These are phyloP conservation scores for Zygotorulaspora mrakii DNA, from an alignment of 1,139 yeast genomes.

Conservation along the genomic window DNA sequence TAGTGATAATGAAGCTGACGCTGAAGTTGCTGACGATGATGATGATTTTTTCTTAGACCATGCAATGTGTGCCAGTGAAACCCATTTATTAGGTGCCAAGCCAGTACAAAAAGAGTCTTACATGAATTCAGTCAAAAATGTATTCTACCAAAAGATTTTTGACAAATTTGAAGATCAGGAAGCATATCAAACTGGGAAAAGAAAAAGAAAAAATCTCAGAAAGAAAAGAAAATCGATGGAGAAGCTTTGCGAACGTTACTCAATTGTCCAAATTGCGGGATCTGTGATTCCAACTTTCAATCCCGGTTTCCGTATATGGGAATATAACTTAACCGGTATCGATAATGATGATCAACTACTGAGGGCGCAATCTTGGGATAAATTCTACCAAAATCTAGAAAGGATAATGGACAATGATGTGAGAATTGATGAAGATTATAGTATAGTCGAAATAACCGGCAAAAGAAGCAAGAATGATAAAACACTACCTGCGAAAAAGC, in stretches of 20 bases:
- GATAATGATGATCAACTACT: slow-evolving; percentile 20
- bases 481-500: slow-evolving; percentile 66
- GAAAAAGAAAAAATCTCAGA: slow-evolving; percentile 40
- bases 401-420: slow-evolving; percentile 27
- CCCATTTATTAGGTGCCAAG: slow-evolving; percentile 49
- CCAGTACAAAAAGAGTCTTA: slow-evolving; percentile 63
- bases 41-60: slow-evolving; percentile 26
- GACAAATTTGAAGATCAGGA: slow-evolving; percentile 14
- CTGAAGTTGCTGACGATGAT: slow-evolving; percentile 21
- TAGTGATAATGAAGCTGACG: slow-evolving; percentile 15
- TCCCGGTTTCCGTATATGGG: slow-evolving; percentile 82
- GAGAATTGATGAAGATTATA: slow-evolving; percentile 26
- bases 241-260: slow-evolving; percentile 51
- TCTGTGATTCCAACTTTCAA: slow-evolving; percentile 84
- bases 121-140: slow-evolving; percentile 53
- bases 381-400: slow-evolving; percentile 50
- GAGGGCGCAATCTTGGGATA: slow-evolving; percentile 48
- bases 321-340: slow-evolving; percentile 65
- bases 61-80: slow-evolving; percentile 37
- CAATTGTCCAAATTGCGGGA: slow-evolving; percentile 66
- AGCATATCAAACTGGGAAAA: slow-evolving; percentile 8
- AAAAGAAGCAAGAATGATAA: slow-evolving; percentile 47
- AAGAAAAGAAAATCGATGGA: slow-evolving; percentile 40
- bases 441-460: slow-evolving; percentile 16
- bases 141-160: slow-evolving; percentile 43